Conservation (phyloP, 2,329 filamentous ascomycete genomes). For the Penicillium aurantiogriseum region DNA sequence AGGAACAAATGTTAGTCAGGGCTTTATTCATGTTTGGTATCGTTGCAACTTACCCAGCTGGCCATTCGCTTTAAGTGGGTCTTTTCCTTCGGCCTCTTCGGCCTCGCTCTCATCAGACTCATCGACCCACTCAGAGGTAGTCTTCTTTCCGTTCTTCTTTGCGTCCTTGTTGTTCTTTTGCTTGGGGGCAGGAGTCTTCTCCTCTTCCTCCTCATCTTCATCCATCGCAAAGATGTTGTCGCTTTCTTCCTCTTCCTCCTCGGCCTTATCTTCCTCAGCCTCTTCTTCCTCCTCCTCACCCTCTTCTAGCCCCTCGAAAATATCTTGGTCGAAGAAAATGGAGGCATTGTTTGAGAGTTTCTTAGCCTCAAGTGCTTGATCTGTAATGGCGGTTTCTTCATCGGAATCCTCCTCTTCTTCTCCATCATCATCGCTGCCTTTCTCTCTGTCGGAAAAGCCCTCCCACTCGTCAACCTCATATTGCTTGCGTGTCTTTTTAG, state of each 20-base stretch:
- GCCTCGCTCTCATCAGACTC: constrained; percentile 39
- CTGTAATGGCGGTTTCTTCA: constrained; percentile 24
- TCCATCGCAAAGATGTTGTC: constrained; percentile 41
- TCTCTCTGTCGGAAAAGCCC: constrained; percentile 70
- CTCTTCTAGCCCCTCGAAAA: constrained; percentile 80
- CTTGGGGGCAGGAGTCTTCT: constrained; percentile 19
- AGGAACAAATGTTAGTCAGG: constrained; percentile 19
- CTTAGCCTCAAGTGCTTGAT: constrained; percentile 33
- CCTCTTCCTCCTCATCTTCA: constrained; percentile 27
- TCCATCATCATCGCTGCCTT: constrained; percentile 59
- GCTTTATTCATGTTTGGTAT: constrained; percentile 18
- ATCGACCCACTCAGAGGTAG: constrained; percentile 21
- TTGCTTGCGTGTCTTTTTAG: constrained; percentile 81
- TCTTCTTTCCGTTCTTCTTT: constrained; percentile 19
- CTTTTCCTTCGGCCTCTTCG: constrained; percentile 30
- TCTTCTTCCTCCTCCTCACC: constrained; percentile 58
- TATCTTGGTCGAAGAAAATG: constrained; percentile 90
- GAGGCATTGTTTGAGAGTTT: constrained; percentile 81
- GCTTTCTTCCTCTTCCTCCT: constrained; percentile 31
- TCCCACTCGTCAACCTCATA: constrained; percentile 89
- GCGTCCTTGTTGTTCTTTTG: constrained; percentile 22
- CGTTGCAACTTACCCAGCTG: constrained; percentile 42
- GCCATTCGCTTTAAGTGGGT: constrained; percentile 44
- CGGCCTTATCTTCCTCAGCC: constrained; percentile 37
- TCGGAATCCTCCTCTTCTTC: constrained; percentile 52